phyloP scores from a whole-genome alignment of 139 green algal genomes.

The Edaphochlamys debaryana region DNA sequence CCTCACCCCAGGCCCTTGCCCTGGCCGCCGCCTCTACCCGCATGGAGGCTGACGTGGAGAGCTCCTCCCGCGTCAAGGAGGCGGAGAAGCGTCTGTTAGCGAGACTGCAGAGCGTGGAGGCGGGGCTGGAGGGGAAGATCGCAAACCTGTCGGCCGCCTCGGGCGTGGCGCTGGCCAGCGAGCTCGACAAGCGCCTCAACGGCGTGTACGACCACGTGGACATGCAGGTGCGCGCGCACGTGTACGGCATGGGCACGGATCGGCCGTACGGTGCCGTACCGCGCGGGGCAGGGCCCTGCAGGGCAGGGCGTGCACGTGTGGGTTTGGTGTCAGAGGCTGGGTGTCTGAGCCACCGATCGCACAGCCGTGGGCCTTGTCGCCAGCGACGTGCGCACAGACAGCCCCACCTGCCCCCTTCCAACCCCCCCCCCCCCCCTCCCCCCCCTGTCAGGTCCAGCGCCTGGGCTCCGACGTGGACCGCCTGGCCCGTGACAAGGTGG shows the following conservation, averaged over 20 bases:
- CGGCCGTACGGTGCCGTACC: background rate
- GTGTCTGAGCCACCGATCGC: too few relatives aligned
- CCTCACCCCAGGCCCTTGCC: too few relatives aligned
- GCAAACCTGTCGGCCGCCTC: conserved; percentile 8
- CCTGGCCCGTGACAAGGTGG: conserved; percentile 52
- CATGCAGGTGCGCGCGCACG: conserved; percentile 48
- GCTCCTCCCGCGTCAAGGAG: conserved; percentile 42
- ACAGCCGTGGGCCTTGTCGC: too few relatives aligned
- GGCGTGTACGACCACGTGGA: conserved; percentile 56
- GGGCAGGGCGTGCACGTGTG: too few relatives aligned
- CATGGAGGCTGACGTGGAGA: conserved; percentile 49
- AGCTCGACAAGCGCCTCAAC: conserved; percentile 55
- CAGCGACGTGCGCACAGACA: too few relatives aligned
- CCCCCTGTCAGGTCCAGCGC: conserved; percentile 27
- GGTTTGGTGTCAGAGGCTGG: too few relatives aligned
- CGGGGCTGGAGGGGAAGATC: conserved; percentile 41
- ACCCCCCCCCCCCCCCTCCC: too few relatives aligned
- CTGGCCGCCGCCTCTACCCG: conserved; percentile 24
- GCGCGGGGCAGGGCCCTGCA: background rate
- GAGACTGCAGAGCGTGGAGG: conserved; percentile 49
- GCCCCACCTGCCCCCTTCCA: too few relatives aligned
- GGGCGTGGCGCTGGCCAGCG: conserved; percentile 18
- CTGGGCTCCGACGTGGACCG: conserved; percentile 46
- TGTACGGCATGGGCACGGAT: too few relatives aligned
- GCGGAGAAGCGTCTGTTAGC: conserved; percentile 45